Evolutionary conservation across 129 eudicot genomes (phyloP).

Genomic region (Ambrosia trifida): DNA sequence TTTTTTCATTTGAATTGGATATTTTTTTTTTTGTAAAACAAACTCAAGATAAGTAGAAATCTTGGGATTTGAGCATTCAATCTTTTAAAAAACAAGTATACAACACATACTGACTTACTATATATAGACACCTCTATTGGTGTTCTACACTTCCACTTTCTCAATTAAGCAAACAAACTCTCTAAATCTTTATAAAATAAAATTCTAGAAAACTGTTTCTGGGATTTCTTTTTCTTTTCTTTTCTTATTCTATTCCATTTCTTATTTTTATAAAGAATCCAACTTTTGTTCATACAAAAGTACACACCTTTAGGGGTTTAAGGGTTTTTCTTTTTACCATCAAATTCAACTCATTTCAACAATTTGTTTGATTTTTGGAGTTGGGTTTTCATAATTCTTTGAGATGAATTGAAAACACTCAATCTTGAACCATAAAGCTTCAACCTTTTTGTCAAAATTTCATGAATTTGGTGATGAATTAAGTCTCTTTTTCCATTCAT

Average conservation of each 20-base stretch:
- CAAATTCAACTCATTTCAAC: slow-evolving; percentile 19
- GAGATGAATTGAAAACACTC: not conserved
- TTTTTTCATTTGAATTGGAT: slow-evolving; percentile 27
- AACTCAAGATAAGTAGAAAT: slow-evolving; percentile 37
- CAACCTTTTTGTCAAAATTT: slow-evolving; percentile 8
- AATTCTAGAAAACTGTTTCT: slow-evolving; percentile 25
- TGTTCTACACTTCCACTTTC: slow-evolving; percentile 37
- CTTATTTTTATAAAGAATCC: slow-evolving; percentile 23
- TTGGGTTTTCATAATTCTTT: slow-evolving; percentile 18
- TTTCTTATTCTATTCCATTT: slow-evolving; percentile 22
- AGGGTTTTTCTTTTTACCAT: slow-evolving; percentile 38
- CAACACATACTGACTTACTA: not conserved
- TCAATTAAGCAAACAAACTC: slow-evolving; percentile 12
- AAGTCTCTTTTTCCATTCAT: slow-evolving; percentile 28
- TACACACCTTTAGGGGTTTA: slow-evolving; percentile 34
- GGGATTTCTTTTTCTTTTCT: slow-evolving; percentile 27
- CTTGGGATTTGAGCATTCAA: slow-evolving; percentile 50
- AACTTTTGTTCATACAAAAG: slow-evolving; percentile 31
- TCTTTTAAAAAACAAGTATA: slow-evolving; percentile 14
- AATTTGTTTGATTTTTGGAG: not conserved
- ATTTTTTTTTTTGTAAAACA: slow-evolving; percentile 39
- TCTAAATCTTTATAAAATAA: not conserved
- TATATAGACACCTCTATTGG: slow-evolving; percentile 15
- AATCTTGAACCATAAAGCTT: slow-evolving; percentile 22
- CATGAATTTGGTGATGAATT: slow-evolving; percentile 18